Base-by-base conservation (phyloP, 805 yeast genomes). In the Teunomyces barrocoloradensis region DNA sequence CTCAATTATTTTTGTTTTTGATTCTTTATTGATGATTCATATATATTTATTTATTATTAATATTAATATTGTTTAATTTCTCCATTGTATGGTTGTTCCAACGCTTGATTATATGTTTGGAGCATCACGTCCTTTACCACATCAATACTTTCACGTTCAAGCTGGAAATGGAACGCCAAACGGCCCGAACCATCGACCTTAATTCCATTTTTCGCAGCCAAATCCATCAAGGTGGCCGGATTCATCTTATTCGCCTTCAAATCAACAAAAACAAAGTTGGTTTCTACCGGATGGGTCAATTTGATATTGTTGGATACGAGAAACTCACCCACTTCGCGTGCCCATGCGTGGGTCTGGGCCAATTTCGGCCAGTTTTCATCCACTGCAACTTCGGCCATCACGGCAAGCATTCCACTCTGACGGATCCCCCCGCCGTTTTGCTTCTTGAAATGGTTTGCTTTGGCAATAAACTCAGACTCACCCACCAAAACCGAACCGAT, bases 161-260 rank as follows among this genome's bases (percentile, higher is more conserved):
- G 57, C 53, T 71, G 76, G 52, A 57, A 69, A 52, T 71, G 75
- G 50, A 69, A 60, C 4, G 75, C 68, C 2, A 72, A 48, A 55
- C 67, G 58, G 40, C 40, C 40, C n/a, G 54, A 60, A 43, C 49
- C 54, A 36, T 53, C 49, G 17, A 45, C 49, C 15, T 78, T 82
- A 46, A 91, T 76, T 39, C 80, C 80, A 59, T 81, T 71, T 56
- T 85, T 79, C 38, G 71, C 63, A 50, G 85, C 88, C 51, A 77
- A 68, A 55, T 76, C 74, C 29, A 70, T 73, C 27, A 70, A 59
- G 28, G 54, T 54, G 7, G 55, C 55, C 3, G 57, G 58, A 52
- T 63, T 59, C 61, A 71, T 59, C 35, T 63, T 60, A 49, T 60
- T 65, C 6, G 61, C 63, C 23, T 53, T 51, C 17, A 66, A 47